phyloP scores from a whole-genome alignment of 2,329 filamentous ascomycete genomes.

The Malbranchea cinnamomea region DNA sequence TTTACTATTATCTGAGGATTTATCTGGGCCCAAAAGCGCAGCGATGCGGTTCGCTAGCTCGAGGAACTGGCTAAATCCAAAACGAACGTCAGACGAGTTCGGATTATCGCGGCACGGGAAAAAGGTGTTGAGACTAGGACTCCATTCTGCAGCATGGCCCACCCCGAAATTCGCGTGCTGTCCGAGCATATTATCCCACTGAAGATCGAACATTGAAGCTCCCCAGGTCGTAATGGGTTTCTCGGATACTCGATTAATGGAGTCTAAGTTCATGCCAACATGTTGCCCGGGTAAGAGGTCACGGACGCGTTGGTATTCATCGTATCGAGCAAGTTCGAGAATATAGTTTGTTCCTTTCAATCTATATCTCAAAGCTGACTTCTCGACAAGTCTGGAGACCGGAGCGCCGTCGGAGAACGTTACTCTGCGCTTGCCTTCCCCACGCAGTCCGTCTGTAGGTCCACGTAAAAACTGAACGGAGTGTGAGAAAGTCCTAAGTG shows the following conservation, averaged over 20 bases:
- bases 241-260: constrained; percentile 11
- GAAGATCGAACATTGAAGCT: constrained; percentile 20
- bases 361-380: constrained; percentile 23
- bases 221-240: constrained; percentile 22
- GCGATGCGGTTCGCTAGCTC: constrained; percentile 20
- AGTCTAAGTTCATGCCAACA: constrained; percentile 5
- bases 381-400: constrained; percentile 23
- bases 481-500: constrained; percentile 18
- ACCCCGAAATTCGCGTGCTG: constrained; percentile 20
- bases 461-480: constrained; percentile 15
- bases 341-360: constrained; percentile 26
- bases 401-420: constrained; percentile 15
- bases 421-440: constrained; percentile 16
- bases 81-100: constrained; percentile 9
- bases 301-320: constrained; percentile 18
- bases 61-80: constrained; percentile 24
- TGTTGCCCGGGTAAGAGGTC: too few relatives aligned
- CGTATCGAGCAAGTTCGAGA: constrained; percentile 30
- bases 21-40: constrained; percentile 17
- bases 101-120: constrained; percentile 17
- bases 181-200: constrained; percentile 28
- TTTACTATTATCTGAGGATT: too few relatives aligned
- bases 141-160: constrained; percentile 22
- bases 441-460: constrained; percentile 13
- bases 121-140: constrained; percentile 19